A percentile compares a stretch with the other conserved stretches of the same genome.
phyloP scores from a whole-genome alignment of 192 early-diverging fungal genomes.

The Backusella westeae region DNA sequence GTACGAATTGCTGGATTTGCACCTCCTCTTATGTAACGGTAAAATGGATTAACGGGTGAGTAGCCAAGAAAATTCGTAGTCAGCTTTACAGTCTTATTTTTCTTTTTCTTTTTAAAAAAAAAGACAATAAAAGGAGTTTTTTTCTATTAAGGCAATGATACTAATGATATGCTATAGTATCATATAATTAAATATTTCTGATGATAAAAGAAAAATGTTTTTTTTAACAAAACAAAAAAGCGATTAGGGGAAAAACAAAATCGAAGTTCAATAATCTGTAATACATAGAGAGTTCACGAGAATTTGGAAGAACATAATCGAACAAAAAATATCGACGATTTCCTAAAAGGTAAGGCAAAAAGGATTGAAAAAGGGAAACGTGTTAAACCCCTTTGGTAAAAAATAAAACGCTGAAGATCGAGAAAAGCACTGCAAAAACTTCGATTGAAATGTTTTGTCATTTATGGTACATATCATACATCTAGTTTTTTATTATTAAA shows the following conservation, averaged over 20 bases:
- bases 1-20: background rate
- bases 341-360: background rate
- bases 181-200: background rate
- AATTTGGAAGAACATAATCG: background rate
- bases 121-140: background rate
- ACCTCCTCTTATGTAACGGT: background rate
- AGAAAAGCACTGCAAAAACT: background rate
- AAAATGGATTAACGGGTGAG: background rate
- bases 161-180: background rate
- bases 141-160: background rate
- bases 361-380: background rate
- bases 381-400: background rate
- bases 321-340: slow-evolving; percentile 3
- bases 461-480: background rate
- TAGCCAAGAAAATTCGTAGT: background rate
- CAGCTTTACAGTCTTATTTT: background rate
- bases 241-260: background rate
- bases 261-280: background rate
- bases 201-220: background rate
- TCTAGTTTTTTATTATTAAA: background rate
- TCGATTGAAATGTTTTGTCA: background rate
- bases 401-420: background rate
- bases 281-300: background rate
- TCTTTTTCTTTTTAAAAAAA: background rate
- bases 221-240: background rate